phyloP scores from a whole-genome alignment of 2,329 filamentous ascomycete species.

The Aspergillus glaucus region DNA sequence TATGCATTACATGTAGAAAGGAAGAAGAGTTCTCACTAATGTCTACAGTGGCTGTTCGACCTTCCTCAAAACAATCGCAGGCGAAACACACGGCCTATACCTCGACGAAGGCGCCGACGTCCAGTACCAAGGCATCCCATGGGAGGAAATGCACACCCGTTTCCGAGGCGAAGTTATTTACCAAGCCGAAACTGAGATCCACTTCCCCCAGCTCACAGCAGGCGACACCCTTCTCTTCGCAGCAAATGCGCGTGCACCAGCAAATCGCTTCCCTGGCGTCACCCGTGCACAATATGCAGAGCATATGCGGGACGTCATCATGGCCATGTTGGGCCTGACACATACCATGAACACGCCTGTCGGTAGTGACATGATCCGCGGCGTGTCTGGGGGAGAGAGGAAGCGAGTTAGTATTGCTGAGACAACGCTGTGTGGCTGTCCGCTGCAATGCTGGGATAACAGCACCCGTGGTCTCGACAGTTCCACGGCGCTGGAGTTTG shows the following conservation, averaged over 20 bases:
- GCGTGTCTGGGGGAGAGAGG: conserved; percentile 54
- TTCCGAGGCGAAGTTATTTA: conserved; percentile 85
- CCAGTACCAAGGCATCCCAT: conserved; percentile 65
- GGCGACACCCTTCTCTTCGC: conserved; percentile 73
- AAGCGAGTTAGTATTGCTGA: conserved; percentile 58
- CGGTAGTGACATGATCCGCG: conserved; percentile 51
- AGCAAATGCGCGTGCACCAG: conserved; percentile 53
- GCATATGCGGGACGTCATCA: conserved; percentile 46
- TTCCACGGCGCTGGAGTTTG: conserved; percentile 51
- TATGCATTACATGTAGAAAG: conserved; percentile 4
- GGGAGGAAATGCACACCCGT: conserved; percentile 65
- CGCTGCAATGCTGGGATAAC: conserved; percentile 42
- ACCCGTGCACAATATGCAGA: conserved; percentile 41
- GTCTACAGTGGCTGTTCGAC: conserved; percentile 59
- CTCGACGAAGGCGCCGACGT: conserved; percentile 65
- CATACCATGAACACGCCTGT: conserved; percentile 47
- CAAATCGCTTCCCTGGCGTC: conserved; percentile 30
- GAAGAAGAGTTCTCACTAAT: background rate
- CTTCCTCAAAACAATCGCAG: conserved; percentile 75
- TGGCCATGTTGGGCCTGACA: conserved; percentile 48
- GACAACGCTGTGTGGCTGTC: conserved; percentile 40
- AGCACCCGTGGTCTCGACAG: conserved; percentile 45
- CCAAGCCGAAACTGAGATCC: conserved; percentile 74
- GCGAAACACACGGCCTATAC: conserved; percentile 74
- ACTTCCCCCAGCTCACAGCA: conserved; percentile 70